Evolutionary conservation across 148 eudicot species (phyloP), one percentile per base, ranked within the genome.

Genomic region (Chenopodium formosanum): DNA sequence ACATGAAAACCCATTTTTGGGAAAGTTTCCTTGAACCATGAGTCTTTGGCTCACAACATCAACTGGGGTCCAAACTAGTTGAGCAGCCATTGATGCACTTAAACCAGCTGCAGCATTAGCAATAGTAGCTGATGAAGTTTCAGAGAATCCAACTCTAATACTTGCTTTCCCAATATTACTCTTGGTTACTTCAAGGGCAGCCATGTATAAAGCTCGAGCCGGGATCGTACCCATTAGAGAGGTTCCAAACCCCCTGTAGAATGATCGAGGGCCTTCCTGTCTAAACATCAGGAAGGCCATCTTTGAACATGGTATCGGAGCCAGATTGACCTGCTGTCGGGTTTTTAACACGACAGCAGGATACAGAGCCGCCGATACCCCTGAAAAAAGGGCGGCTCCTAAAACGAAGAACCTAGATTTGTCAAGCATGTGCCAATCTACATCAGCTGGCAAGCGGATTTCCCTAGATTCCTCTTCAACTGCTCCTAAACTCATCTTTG

Each of bases 51-150:
- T 95, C 7, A 95, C 88, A 6, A 95, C 98, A 88, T 95, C 98
- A 72, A 95, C 85, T 6, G 98, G 97, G 1, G 97, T 95, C 98
- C 98, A 95, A n/a, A 95, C 98, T 4, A 95, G 82, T 80, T 95
- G 98, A 6, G 98, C 94, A 0, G 94, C 97, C 88, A 93, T 85
- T 0, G 98, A 90, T 27, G 97, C 96, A 75, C 91, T 91, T 44
- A 95, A 70, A 0, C 98, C 97, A 3, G 91, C 97, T 2, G 86
- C 91, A 47, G 91, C 97, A 82, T 84, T 92, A 10, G 95, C 93
- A 11, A 94, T 73, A 14, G 97, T 83, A 0, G 89, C 74, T 0
- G 98, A 87, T 1, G 89, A 84, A 34, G 90, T 77, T 46, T 88
- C 94, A 0, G 97, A 85, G 8, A 94, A 82, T 16, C 98, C 97